phyloP scores from a whole-genome alignment of 2,329 filamentous ascomycete species.

The Aspergillaceae sp. region DNA sequence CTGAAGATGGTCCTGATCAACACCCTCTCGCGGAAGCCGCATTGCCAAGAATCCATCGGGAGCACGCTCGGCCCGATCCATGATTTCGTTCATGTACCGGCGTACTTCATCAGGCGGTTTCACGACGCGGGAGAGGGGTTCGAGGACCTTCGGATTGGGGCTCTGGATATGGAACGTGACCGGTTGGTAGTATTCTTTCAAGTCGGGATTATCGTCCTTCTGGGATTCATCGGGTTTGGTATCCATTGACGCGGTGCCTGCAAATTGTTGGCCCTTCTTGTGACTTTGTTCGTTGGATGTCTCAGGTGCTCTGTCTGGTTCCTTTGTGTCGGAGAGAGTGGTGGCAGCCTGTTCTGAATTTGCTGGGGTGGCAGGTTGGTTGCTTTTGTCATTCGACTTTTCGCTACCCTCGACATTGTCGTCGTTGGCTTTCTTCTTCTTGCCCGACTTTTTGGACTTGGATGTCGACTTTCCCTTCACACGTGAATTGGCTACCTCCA shows the following conservation, averaged over 20 bases:
- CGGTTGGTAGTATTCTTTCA: slow-evolving; percentile 43
- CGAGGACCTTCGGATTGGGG: slow-evolving; percentile 43
- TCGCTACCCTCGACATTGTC: slow-evolving; percentile 9
- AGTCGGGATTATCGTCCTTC: slow-evolving; percentile 7
- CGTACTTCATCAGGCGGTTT: slow-evolving; percentile 46
- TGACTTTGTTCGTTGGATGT: slow-evolving; percentile 1
- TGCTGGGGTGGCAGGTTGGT: neutral
- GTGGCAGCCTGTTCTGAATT: neutral
- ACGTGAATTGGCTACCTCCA: slow-evolving; percentile 21
- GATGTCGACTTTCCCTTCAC: slow-evolving; percentile 20
- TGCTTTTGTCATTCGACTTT: slow-evolving; percentile 1
- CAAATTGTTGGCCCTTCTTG: slow-evolving; percentile 2
- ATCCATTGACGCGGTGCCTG: neutral
- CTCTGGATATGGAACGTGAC: slow-evolving; percentile 51
- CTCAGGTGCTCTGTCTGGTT: slow-evolving; percentile 8
- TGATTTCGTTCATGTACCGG: slow-evolving; percentile 49
- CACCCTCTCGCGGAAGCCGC: slow-evolving; percentile 42
- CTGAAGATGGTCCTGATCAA: slow-evolving; percentile 12
- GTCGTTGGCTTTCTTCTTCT: slow-evolving; percentile 16
- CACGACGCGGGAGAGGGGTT: slow-evolving; percentile 49
- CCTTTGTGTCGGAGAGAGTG: slow-evolving; percentile 12
- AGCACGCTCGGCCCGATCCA: slow-evolving; percentile 48
- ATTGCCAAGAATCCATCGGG: slow-evolving; percentile 49
- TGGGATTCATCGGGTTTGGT: slow-evolving; percentile 7
- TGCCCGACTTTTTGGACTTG: slow-evolving; percentile 33